Base-by-base conservation (phyloP, 371 early-diverging fungal species). In the Haplosporangium sp. region DNA sequence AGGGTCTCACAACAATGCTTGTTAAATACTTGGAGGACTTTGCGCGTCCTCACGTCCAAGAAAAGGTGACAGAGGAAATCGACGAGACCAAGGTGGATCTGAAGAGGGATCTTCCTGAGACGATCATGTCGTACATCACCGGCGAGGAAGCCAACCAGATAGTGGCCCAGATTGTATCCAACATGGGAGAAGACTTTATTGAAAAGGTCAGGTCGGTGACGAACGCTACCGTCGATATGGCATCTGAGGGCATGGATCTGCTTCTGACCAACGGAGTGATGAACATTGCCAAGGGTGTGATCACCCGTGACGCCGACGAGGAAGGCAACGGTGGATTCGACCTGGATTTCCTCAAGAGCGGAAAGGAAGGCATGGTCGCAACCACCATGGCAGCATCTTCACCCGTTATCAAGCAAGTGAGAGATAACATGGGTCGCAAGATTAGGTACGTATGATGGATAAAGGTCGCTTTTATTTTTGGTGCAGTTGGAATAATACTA, bases 321-420 rank as follows among this genome's bases (percentile, higher is more conserved):
- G 38, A 51, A 12, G 68, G 41, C 21, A 40, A 50, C 6, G 65
- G 73, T 40, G 73, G 73, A 38, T 50, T 79, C 69, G 69, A 79
- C 59, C 62, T 79, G 51, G 80, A 72, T 36, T 73, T 69, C 36
- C 51, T 79, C 37, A 65, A 60, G 53, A 36, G 29, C 2, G 80
- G 80, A 8, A 72, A 69, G 55, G 80, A 79, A 6, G 73, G 80
- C 7, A 73, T 79, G 80, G 62, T 79, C 6, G 47, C 48, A 13
- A 58, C 68, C 0, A 73, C 80, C 37, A 68, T 79, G 69, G 59
- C 59, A 3, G 73, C 73, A 12, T 72, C 80, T 2, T 37, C 38
- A 1, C 80, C 80, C 7, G 63, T 79, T 51, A 73, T 79, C 59
- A 72, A 79, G 55, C 80, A 79, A 29, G 73, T 73, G 47, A 79